Conservation (phyloP, 768 basidiomycete genomes). For the Cubamyces sp. region DNA sequence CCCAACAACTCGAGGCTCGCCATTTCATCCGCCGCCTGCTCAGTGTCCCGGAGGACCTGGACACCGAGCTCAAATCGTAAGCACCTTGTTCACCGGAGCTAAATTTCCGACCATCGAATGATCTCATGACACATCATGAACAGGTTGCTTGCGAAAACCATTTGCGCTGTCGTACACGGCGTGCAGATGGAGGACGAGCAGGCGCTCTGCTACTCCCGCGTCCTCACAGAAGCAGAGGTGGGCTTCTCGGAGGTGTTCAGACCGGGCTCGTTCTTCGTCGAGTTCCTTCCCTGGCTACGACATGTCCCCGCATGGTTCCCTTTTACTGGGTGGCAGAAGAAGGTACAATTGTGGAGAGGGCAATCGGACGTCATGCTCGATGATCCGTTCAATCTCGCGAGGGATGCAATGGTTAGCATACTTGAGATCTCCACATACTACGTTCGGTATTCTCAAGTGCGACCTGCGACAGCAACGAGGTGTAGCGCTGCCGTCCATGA, state of each 20-base stretch:
- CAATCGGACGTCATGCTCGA: constrained; percentile 66
- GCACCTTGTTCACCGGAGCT: neutral
- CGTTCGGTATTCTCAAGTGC: no score
- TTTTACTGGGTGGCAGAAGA: constrained; percentile 61
- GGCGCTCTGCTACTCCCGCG: neutral
- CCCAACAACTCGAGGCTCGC: neutral
- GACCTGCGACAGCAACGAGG: neutral
- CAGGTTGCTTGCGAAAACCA: neutral
- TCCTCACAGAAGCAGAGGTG: constrained; percentile 13
- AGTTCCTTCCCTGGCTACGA: constrained; percentile 41
- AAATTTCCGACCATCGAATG: no score
- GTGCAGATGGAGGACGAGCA: neutral
- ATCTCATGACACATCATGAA: no score
- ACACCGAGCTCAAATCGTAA: constrained; percentile 6
- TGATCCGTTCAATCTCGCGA: constrained; percentile 57
- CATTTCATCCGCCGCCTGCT: neutral
- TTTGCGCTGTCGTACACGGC: neutral
- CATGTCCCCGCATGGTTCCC: constrained; percentile 67
- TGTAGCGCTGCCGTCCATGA: neutral
- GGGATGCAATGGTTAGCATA: constrained; percentile 51
- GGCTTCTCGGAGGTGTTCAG: constrained; percentile 7
- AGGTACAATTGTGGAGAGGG: constrained; percentile 59
- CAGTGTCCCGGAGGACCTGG: neutral
- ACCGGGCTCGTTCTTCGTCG: constrained; percentile 33
- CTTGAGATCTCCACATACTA: no score